phyloP scores from a whole-genome alignment of 1,284 basidiomycete genomes.

The Fomitopsis palustris region DNA sequence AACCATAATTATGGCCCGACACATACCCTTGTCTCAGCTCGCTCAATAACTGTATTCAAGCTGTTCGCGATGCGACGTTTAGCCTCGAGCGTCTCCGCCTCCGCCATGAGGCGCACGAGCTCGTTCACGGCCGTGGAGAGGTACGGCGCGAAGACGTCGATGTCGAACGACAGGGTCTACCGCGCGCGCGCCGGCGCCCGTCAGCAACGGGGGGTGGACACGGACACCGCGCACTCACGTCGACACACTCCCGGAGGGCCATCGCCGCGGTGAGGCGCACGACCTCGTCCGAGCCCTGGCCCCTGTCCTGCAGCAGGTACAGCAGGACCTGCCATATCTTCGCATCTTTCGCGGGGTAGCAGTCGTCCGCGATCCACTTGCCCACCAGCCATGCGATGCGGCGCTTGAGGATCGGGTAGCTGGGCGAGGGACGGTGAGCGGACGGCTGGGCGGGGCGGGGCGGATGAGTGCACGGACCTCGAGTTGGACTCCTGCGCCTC shows the following conservation, averaged over 20 bases:
- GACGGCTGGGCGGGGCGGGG: neutral
- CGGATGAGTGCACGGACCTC: slow-evolving; percentile 37
- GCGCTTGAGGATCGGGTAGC: slow-evolving; percentile 84
- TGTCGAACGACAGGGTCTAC: slow-evolving; percentile 59
- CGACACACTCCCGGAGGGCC: slow-evolving; percentile 75
- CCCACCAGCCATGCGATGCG: slow-evolving; percentile 89
- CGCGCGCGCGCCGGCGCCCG: slow-evolving; percentile 5
- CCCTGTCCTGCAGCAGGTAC: slow-evolving; percentile 67
- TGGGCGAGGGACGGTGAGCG: slow-evolving; percentile 25
- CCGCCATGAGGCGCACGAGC: slow-evolving; percentile 66
- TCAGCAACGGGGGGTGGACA: neutral
- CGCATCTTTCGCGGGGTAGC: slow-evolving; percentile 55
- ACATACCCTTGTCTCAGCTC: slow-evolving; percentile 56
- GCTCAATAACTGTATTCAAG: slow-evolving; percentile 73
- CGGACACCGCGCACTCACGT: slow-evolving; percentile 58
- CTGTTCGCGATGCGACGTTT: slow-evolving; percentile 72
- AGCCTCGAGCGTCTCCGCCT: slow-evolving; percentile 75
- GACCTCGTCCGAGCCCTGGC: slow-evolving; percentile 71
- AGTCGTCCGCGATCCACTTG: slow-evolving; percentile 74
- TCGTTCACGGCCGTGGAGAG: slow-evolving; percentile 56
- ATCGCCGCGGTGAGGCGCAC: slow-evolving; percentile 80
- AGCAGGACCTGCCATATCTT: slow-evolving; percentile 79
- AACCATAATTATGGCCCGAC: neutral
- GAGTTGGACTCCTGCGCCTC: slow-evolving; percentile 59
- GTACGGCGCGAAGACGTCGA: slow-evolving; percentile 56